These are phyloP conservation scores for Coprinellus aureogranulatus DNA, from an alignment of 768 basidiomycete species.

Conservation along the genomic window DNA sequence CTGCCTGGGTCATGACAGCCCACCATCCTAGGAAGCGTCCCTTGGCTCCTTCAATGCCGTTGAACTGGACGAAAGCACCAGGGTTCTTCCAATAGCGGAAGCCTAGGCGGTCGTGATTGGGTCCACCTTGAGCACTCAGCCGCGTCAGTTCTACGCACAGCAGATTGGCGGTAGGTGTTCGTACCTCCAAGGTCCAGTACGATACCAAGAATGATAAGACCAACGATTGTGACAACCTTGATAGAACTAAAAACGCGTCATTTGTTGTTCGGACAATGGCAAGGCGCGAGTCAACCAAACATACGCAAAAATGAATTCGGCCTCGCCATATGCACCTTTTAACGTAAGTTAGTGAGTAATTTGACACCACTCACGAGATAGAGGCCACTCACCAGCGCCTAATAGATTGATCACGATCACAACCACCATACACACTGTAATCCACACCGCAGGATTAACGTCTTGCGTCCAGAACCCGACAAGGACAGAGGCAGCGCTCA, in stretches of 20 bases:
- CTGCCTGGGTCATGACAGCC: conserved; percentile 74
- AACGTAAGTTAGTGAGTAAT: neutral
- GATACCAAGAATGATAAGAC: conserved; percentile 66
- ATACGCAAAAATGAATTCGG: conserved; percentile 83
- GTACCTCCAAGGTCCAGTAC: conserved; percentile 77
- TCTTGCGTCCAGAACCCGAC: conserved; percentile 67
- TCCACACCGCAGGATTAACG: conserved; percentile 73
- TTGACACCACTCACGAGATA: neutral
- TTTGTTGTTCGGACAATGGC: no score
- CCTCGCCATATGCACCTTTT: conserved; percentile 74
- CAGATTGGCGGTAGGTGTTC: conserved; percentile 12
- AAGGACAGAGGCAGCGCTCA: conserved; percentile 72
- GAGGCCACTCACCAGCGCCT: conserved; percentile 50
- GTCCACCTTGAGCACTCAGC: conserved; percentile 54
- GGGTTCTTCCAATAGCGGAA: conserved; percentile 86
- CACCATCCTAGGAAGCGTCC: conserved; percentile 71
- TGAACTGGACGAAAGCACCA: conserved; percentile 80
- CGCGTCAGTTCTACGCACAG: no score
- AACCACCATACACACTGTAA: conserved; percentile 72
- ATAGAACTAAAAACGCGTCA: conserved; percentile 66
- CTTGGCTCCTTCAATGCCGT: conserved; percentile 58
- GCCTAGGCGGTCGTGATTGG: conserved; percentile 69
- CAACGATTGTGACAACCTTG: conserved; percentile 84
- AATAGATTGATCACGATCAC: conserved; percentile 74
- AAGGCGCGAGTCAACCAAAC: conserved; percentile 21